phyloP scores from a whole-genome alignment of 306 rosid species.

The Cicer bijugum region DNA sequence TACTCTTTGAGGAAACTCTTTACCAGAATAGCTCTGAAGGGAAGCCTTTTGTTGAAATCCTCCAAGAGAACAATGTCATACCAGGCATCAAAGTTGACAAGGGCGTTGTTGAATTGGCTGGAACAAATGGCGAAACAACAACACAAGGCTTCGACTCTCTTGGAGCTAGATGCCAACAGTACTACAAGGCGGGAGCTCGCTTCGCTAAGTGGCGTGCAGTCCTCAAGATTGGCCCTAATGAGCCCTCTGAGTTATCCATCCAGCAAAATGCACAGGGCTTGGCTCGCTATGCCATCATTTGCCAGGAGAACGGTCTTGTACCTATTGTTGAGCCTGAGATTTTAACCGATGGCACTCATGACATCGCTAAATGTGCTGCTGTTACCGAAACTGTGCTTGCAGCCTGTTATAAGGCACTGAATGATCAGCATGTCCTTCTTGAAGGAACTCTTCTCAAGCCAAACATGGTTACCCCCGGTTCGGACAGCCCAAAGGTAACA shows the following conservation, averaged over 20 bases:
- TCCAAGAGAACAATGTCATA: conserved; percentile 70
- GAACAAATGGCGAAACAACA: conserved; percentile 85
- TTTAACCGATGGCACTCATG: conserved; percentile 80
- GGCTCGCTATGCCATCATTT: conserved; percentile 91
- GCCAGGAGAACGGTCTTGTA: conserved; percentile 92
- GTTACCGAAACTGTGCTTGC: conserved; percentile 78
- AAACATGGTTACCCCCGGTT: conserved; percentile 93
- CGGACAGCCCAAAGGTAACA: conserved; percentile 77
- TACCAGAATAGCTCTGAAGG: conserved; percentile 76
- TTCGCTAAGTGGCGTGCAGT: conserved; percentile 94
- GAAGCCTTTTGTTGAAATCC: conserved; percentile 79
- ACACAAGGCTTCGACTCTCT: conserved; percentile 89
- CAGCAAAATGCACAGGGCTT: conserved; percentile 90
- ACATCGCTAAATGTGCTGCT: conserved; percentile 77
- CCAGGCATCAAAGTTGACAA: conserved; percentile 98
- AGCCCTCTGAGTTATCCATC: conserved; percentile 80
- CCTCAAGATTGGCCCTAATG: conserved; percentile 73
- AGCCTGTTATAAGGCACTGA: conserved; percentile 84
- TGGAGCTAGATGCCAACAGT: conserved; percentile 75
- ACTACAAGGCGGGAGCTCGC: conserved; percentile 88
- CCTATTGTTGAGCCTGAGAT: conserved; percentile 97
- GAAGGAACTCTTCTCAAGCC: conserved; percentile 95
- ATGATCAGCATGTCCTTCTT: conserved; percentile 88
- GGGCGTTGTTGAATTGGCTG: conserved; percentile 87
- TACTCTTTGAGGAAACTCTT: conserved; percentile 89